Percentiles rank a stretch among this genome's conserved stretches.
These are phyloP conservation scores for Colletotrichum sp. DNA, from an alignment of 2,329 filamentous ascomycete genomes.

Conservation along the genomic window DNA sequence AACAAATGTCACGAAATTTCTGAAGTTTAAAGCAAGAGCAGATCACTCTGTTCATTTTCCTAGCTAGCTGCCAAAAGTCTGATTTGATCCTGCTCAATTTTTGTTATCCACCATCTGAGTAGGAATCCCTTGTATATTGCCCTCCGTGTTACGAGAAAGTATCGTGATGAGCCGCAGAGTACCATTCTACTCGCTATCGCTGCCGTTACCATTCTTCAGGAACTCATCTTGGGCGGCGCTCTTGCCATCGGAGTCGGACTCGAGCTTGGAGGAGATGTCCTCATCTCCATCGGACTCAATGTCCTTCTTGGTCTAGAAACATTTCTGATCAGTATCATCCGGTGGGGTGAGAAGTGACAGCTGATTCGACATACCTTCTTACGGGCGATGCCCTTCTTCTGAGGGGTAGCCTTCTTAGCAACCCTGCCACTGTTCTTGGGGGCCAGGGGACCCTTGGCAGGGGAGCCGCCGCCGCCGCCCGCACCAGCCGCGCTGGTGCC, in stretches of 20 bases:
- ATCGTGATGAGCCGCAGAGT: background rate
- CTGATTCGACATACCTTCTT: constrained; percentile 23
- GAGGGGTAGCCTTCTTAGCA: constrained; percentile 34
- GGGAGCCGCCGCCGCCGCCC: constrained; percentile 15
- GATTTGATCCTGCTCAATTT: background rate
- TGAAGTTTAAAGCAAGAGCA: background rate
- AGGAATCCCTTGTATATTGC: background rate
- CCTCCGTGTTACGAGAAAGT: background rate
- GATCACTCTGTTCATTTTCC: background rate
- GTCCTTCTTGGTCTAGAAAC: background rate
- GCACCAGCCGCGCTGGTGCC: constrained; percentile 24
- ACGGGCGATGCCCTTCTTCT: constrained; percentile 27
- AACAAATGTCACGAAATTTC: background rate
- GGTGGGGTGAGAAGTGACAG: background rate
- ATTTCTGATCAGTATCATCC: background rate
- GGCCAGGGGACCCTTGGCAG: constrained; percentile 27
- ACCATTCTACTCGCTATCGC: background rate
- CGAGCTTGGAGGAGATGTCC: background rate
- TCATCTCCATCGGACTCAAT: background rate
- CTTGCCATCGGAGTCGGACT: constrained; percentile 11
- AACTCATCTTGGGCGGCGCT: background rate
- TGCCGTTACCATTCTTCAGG: background rate
- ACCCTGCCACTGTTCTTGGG: constrained; percentile 26
- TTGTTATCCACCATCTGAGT: background rate
- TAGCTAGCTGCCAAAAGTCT: background rate